Evolutionary conservation across 2,329 filamentous ascomycete species (phyloP).

Genomic region (Elsinoe ampelina): DNA sequence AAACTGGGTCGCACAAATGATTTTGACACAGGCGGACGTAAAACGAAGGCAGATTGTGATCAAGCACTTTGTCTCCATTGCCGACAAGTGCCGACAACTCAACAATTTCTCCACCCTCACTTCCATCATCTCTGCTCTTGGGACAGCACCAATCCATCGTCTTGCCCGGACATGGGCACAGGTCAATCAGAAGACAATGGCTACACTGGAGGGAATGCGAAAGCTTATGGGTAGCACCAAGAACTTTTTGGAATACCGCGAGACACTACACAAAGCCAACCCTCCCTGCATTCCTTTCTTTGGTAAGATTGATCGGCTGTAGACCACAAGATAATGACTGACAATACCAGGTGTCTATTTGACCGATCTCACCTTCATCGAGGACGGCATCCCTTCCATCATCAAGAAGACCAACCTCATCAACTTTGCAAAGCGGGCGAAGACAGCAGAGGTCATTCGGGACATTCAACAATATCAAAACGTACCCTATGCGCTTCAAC

Average conservation of each 20-base stretch:
- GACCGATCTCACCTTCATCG: slow-evolving; percentile 95
- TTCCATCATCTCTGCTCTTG: slow-evolving; percentile 91
- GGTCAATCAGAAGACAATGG: slow-evolving; percentile 74
- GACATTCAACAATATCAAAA: slow-evolving; percentile 99
- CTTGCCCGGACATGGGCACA: slow-evolving; percentile 90
- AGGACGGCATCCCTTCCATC: slow-evolving; percentile 92
- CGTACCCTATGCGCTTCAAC: slow-evolving; percentile 83
- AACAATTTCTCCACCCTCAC: slow-evolving; percentile 98
- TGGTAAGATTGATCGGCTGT: slow-evolving; percentile 45
- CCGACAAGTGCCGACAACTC: slow-evolving; percentile 86
- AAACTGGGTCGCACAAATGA: slow-evolving; percentile 99
- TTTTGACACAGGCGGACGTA: slow-evolving; percentile 84
- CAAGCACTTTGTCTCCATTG: slow-evolving; percentile 94
- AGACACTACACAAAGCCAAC: slow-evolving; percentile 82
- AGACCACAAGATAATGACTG: not conserved
- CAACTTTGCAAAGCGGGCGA: slow-evolving; percentile 96
- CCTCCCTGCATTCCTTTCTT: slow-evolving; percentile 98
- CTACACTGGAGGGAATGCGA: slow-evolving; percentile 80
- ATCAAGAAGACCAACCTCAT: slow-evolving; percentile 95
- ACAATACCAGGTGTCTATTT: slow-evolving; percentile 69
- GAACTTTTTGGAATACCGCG: slow-evolving; percentile 95
- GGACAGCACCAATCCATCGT: slow-evolving; percentile 88
- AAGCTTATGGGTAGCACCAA: slow-evolving; percentile 93
- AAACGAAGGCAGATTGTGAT: slow-evolving; percentile 96
- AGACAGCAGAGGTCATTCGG: slow-evolving; percentile 95